Percentiles rank a stretch among this genome's conserved stretches.
These are phyloP conservation scores for Vicia sativa DNA, from an alignment of 306 rosid genomes.

Conservation along the genomic window DNA sequence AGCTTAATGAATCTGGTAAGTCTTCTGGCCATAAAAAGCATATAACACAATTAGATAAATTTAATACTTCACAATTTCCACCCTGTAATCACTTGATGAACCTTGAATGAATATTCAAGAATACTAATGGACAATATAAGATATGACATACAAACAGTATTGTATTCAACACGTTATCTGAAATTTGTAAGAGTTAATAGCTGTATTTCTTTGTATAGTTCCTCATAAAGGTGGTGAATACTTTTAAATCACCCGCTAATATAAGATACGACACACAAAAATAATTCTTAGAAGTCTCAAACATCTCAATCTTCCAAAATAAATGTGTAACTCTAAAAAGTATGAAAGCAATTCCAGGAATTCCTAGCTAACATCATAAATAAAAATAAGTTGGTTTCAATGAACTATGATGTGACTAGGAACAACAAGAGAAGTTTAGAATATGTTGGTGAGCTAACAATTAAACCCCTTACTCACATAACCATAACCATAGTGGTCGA, in stretches of 20 bases:
- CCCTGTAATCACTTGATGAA: constrained; percentile 1
- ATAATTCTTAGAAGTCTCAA: no score
- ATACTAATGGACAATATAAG: constrained; percentile 4
- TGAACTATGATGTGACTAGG: no score
- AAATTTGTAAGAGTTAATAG: constrained; percentile 75
- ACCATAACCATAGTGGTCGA: no score
- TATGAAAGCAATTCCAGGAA: no score
- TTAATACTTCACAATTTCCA: constrained; percentile 15
- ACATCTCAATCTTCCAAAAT: no score
- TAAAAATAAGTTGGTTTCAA: no score
- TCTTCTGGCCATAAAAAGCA: constrained; percentile 9
- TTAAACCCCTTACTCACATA: no score
- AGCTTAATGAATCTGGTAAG: constrained; percentile 10
- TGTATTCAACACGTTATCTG: constrained; percentile 57
- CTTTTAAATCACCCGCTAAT: constrained; percentile 75
- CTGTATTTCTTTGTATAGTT: constrained; percentile 83
- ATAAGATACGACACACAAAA: no score
- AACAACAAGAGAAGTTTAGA: no score
- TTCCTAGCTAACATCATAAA: no score
- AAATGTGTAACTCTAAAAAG: no score
- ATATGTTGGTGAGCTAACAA: no score
- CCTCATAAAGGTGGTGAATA: constrained; percentile 77
- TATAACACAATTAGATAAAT: constrained; percentile 4
- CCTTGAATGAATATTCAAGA: constrained; percentile 33
- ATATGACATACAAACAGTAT: constrained; percentile 15